Evolutionary conservation across 1,139 yeast genomes (phyloP).

Genomic region (Kodamaea sp.): DNA sequence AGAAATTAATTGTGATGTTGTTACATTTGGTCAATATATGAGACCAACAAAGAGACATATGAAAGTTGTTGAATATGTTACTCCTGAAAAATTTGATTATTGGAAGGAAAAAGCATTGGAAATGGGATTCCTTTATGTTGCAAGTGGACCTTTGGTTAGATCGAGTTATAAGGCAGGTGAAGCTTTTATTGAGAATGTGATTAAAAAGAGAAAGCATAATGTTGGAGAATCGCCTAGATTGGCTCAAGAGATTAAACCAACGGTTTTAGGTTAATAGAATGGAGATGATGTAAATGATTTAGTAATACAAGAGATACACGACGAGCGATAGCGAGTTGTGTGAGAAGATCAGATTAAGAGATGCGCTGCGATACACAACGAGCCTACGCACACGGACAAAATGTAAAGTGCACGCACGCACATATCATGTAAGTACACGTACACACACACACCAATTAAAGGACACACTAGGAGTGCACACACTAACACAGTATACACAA

Average conservation of each 20-base stretch:
- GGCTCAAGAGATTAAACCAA: conserved; percentile 19
- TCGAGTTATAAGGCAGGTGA: conserved; percentile 98
- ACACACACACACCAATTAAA: too few relatives aligned
- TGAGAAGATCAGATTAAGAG: too few relatives aligned
- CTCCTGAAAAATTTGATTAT: conserved; percentile 91
- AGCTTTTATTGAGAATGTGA: conserved; percentile 90
- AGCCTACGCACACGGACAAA: too few relatives aligned
- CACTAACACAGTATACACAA: too few relatives aligned
- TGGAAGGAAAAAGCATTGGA: conserved; percentile 89
- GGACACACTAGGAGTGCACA: too few relatives aligned
- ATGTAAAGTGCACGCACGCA: too few relatives aligned
- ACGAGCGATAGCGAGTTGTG: too few relatives aligned
- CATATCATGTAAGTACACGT: too few relatives aligned
- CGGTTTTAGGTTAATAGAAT: background rate
- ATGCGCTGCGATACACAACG: too few relatives aligned
- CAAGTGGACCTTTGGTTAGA: conserved; percentile 95
- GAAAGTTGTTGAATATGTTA: conserved; percentile 94
- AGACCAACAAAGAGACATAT: conserved; percentile 97
- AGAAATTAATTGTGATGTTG: conserved; percentile 79
- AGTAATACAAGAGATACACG: too few relatives aligned
- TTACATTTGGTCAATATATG: conserved; percentile 99
- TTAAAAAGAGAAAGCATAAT: conserved; percentile 65
- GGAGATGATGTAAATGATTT: background rate
- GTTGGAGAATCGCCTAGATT: conserved; percentile 45
- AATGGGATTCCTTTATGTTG: conserved; percentile 92